Conservation (phyloP, 768 basidiomycete genomes). For the Tulasnella sp. region DNA sequence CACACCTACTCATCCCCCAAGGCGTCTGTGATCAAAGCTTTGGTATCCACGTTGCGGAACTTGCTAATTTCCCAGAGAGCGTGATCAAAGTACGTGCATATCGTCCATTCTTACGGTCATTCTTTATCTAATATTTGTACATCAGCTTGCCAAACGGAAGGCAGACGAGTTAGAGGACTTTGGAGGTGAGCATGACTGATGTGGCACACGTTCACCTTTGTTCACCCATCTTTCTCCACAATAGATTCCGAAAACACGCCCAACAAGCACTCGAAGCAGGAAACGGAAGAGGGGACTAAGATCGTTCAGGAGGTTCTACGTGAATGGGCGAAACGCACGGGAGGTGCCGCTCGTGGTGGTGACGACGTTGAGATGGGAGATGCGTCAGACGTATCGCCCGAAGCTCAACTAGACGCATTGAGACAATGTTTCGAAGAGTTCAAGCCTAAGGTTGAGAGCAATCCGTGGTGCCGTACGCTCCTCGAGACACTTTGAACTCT, state of each 20-base stretch:
- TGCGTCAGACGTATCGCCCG: conserved; percentile 23
- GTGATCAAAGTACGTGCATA: conserved; percentile 64
- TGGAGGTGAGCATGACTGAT: conserved; percentile 34
- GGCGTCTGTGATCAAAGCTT: conserved; percentile 95
- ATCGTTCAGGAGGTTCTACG: conserved; percentile 69
- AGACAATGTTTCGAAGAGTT: conserved; percentile 52
- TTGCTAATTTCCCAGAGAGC: conserved; percentile 95
- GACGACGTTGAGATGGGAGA: conserved; percentile 37
- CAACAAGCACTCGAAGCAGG: conserved; percentile 41
- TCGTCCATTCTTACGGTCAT: not conserved
- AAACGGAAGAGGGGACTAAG: conserved; percentile 64
- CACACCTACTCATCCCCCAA: conserved; percentile 23
- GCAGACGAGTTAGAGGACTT: conserved; percentile 88
- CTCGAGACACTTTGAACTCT: conserved; percentile 31
- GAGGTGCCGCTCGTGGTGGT: conserved; percentile 30
- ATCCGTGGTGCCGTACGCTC: conserved; percentile 62
- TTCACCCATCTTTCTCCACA: not conserved
- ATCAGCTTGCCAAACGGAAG: conserved; percentile 77
- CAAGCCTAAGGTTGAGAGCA: conserved; percentile 57
- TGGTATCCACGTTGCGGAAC: conserved; percentile 91
- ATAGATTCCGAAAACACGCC: conserved; percentile 28
- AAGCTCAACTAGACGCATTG: conserved; percentile 41
- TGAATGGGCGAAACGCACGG: conserved; percentile 41
- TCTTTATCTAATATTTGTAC: not conserved
- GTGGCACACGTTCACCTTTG: not conserved